Evolutionary conservation across 495 filamentous ascomycete genomes (phyloP), one percentile per base, ranked within the genome.

Genomic region (Neurospora discreta): DNA sequence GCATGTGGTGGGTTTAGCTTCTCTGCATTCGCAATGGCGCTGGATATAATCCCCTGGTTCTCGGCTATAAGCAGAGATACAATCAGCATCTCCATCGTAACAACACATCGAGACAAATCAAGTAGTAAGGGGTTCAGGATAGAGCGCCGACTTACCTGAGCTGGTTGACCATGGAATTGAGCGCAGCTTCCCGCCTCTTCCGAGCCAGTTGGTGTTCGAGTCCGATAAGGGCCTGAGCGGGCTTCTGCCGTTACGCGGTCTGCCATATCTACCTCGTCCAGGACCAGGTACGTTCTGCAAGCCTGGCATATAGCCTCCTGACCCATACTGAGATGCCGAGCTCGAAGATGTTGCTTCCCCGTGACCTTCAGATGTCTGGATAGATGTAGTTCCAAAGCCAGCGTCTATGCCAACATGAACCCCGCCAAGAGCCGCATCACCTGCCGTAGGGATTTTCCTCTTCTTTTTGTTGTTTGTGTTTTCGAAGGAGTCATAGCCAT

Each of bases 381-480:
- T 72, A 18, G 78, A 70, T 6, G 75, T 71, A 30, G 75, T 73
- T 33, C 73, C 68, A 18, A 68, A n/a, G 15, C 26, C 44, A 26
- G 92, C 80, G 67, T 86, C 85, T 69, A 76, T 81, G n/a, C 79
- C 72, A 13, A 80, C 73, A 71, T 93, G 90, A 68, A 83, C 83
- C 15, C 87, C 88, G 71, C 80, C 83, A 39, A 84, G 71, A 43
- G 77, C 81, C 5, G 87, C 82, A 69, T 88, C 90, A 5, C 90
- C 91, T n/a, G 92, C 90, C 0, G 92, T 92, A 5, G 96, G 96
- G 39, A 98, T 98, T 81, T 99, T 99, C 72, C 96, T 88, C 80
- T 99, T 99, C 84, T 98, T 99, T 81, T 99, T 99, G 79, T 99
- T 98, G 78, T 97, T 98, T 69, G 93, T 97, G 76, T 99, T 98